These are phyloP conservation scores for Capsicum pubescens DNA, from an alignment of 257 asterid genomes.

Conservation along the genomic window DNA sequence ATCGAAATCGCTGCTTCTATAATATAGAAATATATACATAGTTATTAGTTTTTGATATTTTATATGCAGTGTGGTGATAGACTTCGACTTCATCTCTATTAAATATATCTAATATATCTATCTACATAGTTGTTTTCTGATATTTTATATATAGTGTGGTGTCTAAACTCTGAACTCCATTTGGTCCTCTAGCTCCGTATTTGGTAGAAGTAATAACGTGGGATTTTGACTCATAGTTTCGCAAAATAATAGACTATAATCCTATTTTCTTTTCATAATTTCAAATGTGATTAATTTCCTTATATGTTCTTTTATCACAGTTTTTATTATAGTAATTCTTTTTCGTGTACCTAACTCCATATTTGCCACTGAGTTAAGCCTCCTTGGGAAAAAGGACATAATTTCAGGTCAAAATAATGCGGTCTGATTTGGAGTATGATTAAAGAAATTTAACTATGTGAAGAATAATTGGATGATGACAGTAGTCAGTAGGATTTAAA, in stretches of 20 bases:
- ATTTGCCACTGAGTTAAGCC: not conserved
- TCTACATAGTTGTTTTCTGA: too few species aligned
- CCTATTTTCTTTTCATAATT: too few species aligned
- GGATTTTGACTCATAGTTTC: too few species aligned
- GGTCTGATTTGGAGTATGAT: slow-evolving; percentile 18
- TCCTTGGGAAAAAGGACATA: not conserved
- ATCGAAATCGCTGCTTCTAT: too few species aligned
- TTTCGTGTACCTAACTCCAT: not conserved
- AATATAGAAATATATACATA: not conserved
- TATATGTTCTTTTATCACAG: not conserved
- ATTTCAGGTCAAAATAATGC: not conserved
- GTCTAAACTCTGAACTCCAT: too few species aligned
- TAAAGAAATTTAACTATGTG: slow-evolving; percentile 8
- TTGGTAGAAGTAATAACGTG: too few species aligned
- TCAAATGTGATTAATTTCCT: not conserved
- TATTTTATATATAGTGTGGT: too few species aligned
- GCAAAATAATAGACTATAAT: too few species aligned
- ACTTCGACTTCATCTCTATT: not conserved
- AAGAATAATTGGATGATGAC: slow-evolving; percentile 29
- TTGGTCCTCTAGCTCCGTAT: too few species aligned
- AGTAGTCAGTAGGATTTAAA: slow-evolving; percentile 14
- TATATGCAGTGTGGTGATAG: not conserved
- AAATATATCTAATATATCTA: too few species aligned
- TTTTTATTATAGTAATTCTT: not conserved
- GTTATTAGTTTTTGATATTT: not conserved